These are phyloP conservation scores for Phoma sp. DNA, from an alignment of 2,329 filamentous ascomycete species.

Conservation along the genomic window DNA sequence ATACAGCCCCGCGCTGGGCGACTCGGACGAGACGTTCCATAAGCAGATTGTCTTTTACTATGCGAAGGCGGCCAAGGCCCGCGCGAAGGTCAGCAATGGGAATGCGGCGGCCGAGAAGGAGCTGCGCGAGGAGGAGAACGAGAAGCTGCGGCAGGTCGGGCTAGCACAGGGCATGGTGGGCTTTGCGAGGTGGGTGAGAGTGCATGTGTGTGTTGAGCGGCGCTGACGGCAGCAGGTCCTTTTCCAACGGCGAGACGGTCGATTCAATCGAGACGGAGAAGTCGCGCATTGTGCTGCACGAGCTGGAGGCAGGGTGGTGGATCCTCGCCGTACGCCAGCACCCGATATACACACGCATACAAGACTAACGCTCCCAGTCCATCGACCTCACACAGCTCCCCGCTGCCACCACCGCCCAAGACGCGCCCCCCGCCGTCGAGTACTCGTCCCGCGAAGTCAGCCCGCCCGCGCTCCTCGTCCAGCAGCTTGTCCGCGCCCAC, in stretches of 20 bases:
- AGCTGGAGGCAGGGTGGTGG: conserved; percentile 95
- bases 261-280: conserved; percentile 92
- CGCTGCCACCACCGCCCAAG: conserved; percentile 49
- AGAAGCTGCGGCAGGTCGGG: conserved; percentile 89
- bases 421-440: conserved; percentile 62
- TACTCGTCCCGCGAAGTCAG: conserved; percentile 93
- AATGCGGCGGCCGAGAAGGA: conserved; percentile 46
- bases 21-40: conserved; percentile 73
- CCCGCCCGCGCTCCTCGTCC: conserved; percentile 76
- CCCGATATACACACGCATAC: too few relatives aligned
- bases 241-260: conserved; percentile 77
- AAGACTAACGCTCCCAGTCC: conserved; percentile 59
- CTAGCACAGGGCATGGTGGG: conserved; percentile 96
- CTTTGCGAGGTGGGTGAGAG: conserved; percentile 68
- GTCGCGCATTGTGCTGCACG: conserved; percentile 81
- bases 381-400: conserved; percentile 82
- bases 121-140: conserved; percentile 73
- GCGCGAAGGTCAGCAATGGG: conserved; percentile 38
- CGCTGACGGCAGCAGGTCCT: conserved; percentile 50
- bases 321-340: conserved; percentile 77
- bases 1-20: conserved; percentile 86
- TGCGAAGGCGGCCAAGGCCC: conserved; percentile 56
- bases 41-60: conserved; percentile 95
- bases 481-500: conserved; percentile 84
- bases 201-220: conserved; percentile 57